phyloP scores from a whole-genome alignment of 75 land plant genomes.

The Adiantum capillusveneris region DNA sequence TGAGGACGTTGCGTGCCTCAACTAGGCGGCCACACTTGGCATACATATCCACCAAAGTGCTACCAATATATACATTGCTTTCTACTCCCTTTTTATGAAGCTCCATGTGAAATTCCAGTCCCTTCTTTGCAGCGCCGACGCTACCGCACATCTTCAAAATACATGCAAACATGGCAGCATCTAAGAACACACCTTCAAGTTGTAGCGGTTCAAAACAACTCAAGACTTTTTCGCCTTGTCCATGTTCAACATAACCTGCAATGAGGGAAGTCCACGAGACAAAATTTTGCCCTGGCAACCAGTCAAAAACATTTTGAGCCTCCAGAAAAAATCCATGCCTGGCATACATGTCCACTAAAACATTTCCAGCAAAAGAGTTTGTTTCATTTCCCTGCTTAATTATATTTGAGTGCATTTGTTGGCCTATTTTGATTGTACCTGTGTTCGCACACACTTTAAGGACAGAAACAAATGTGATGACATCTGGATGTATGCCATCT shows the following conservation, averaged over 20 bases:
- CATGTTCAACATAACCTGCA: not conserved
- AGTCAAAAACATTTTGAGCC: slow-evolving; percentile 5
- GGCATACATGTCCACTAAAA: slow-evolving; percentile 54
- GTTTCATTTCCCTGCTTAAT: slow-evolving; percentile 24
- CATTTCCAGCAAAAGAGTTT: slow-evolving; percentile 43
- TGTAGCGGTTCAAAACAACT: not conserved
- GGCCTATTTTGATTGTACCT: slow-evolving; percentile 6
- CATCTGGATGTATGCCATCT: slow-evolving; percentile 19
- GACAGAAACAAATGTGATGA: slow-evolving; percentile 14
- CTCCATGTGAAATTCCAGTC: slow-evolving; percentile 5
- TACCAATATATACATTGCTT: slow-evolving; percentile 9
- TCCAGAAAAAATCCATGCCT: slow-evolving; percentile 45
- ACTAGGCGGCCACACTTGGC: slow-evolving; percentile 11
- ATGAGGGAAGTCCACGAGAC: not conserved
- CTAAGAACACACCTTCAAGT: not conserved
- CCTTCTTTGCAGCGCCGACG: slow-evolving; percentile 5
- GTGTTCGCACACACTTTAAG: slow-evolving; percentile 35
- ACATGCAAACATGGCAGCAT: not conserved
- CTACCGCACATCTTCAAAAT: slow-evolving; percentile 7
- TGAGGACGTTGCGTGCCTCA: slow-evolving; percentile 20
- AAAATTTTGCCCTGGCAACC: not conserved
- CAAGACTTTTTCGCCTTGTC: not conserved
- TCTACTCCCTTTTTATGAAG: slow-evolving; percentile 6
- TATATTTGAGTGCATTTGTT: slow-evolving; percentile 24
- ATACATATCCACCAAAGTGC: slow-evolving; percentile 18